Percentiles rank a stretch among this genome's conserved stretches.
Conservation (phyloP, 2,329 filamentous ascomycete species). For the Ophiobolus disseminans region DNA sequence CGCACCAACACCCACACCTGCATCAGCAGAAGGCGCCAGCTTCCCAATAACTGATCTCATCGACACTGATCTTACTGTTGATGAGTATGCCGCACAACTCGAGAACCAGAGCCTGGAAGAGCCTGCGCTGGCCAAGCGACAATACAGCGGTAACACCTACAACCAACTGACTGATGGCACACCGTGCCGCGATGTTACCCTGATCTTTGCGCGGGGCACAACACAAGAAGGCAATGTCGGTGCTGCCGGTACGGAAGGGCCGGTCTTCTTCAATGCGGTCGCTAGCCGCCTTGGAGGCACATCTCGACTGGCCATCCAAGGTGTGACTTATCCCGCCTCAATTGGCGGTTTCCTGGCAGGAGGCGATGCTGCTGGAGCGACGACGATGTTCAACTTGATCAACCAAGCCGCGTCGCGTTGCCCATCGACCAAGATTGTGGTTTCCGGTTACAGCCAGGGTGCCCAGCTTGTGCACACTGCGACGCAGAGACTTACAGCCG, state of each 20-base stretch:
- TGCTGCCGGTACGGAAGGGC: slow-evolving; percentile 51
- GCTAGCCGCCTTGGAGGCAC: slow-evolving; percentile 48
- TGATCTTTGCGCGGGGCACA: slow-evolving; percentile 65
- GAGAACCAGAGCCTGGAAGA: slow-evolving; percentile 15
- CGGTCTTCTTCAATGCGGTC: slow-evolving; percentile 58
- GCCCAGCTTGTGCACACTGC: slow-evolving; percentile 56
- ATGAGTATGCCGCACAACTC: slow-evolving; percentile 32
- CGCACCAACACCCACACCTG: slow-evolving; percentile 22
- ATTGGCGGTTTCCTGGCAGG: slow-evolving; percentile 53
- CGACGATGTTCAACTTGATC: slow-evolving; percentile 51
- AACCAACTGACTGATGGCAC: slow-evolving; percentile 20
- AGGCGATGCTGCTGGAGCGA: slow-evolving; percentile 53
- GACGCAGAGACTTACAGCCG: slow-evolving; percentile 38
- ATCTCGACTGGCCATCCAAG: slow-evolving; percentile 58
- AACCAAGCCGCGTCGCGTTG: slow-evolving; percentile 29
- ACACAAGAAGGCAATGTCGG: slow-evolving; percentile 61
- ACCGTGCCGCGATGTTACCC: slow-evolving; percentile 54
- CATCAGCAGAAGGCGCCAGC: slow-evolving; percentile 19
- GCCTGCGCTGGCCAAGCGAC: slow-evolving; percentile 19
- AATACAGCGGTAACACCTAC: slow-evolving; percentile 8
- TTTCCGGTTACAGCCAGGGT: slow-evolving; percentile 47
- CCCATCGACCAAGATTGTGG: slow-evolving; percentile 39
- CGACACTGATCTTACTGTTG: slow-evolving; percentile 29
- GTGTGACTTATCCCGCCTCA: slow-evolving; percentile 59
- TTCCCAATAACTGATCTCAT: slow-evolving; percentile 37